A percentile compares a stretch with the other conserved stretches of the same genome.
These are phyloP conservation scores for Pyrus hybrid DNA, from an alignment of 331 rosid species.

Conservation along the genomic window DNA sequence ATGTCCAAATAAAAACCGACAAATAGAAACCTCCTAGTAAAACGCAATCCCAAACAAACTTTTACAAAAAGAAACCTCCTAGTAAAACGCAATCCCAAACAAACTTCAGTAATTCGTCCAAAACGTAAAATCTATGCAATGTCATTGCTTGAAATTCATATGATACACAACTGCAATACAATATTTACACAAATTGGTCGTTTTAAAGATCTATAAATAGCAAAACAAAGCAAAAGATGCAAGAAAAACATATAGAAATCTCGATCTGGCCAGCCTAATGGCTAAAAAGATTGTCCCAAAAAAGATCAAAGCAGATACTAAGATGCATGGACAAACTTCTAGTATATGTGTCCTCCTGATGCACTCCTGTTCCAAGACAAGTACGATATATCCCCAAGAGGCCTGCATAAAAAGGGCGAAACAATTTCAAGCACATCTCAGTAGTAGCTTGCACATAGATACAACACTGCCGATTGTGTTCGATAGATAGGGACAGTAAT, in stretches of 20 bases:
- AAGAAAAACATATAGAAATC: neutral
- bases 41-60: too few relatives aligned
- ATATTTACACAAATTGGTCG: neutral
- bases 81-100: too few relatives aligned
- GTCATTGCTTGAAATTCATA: too few relatives aligned
- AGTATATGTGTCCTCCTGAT: conserved; percentile 12
- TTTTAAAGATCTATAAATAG: too few relatives aligned
- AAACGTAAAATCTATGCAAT: too few relatives aligned
- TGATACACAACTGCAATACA: neutral
- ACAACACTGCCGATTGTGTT: neutral
- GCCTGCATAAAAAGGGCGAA: conserved; percentile 40
- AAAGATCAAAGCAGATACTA: neutral
- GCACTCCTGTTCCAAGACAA: conserved; percentile 68
- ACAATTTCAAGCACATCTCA: neutral
- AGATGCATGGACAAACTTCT: neutral
- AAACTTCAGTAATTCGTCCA: too few relatives aligned
- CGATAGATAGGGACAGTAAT: neutral
- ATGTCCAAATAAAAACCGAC: too few relatives aligned
- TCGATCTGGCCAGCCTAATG: neutral
- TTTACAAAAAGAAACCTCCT: too few relatives aligned
- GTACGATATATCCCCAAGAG: conserved; percentile 87
- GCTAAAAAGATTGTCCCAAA: neutral
- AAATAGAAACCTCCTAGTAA: too few relatives aligned
- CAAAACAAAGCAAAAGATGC: too few relatives aligned
- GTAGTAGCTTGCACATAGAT: neutral